Base-by-base conservation (phyloP, 2,329 filamentous ascomycete genomes). In the Delphinella strobiligena region DNA sequence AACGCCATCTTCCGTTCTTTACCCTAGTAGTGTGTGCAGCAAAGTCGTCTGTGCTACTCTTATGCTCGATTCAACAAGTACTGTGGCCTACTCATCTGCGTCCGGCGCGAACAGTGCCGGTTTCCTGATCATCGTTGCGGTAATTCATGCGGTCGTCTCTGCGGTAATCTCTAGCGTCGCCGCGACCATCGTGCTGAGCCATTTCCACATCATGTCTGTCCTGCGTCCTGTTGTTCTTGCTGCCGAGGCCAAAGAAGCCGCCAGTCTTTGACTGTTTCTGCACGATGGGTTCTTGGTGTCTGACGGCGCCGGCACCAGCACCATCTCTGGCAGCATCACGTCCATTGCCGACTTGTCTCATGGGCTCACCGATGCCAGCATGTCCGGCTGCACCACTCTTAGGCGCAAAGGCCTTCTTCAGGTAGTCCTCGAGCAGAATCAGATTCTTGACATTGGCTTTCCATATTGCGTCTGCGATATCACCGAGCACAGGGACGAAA, bases 401-500 rank as follows among this genome's bases (percentile, higher is more conserved):
- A 2, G 66, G 65, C 51, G 74, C 72, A 43, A 82, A 82, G 54
- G 80, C 76, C 47, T 78, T 67, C 33, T 82, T 73, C 39, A 91
- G 68, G 48, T 80, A 69, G 34, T 75, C 63, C 54, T 85, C 81
- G 12, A 85, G 64, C 2, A 84, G 58, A 27, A 80, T 71, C 4
- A 82, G 77, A 50, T 89, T 91, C 51, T 76, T 76, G 15, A 80
- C 84, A 53, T 89, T 91, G 54, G 78, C 79, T 45, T 82, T 78
- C 62, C 80, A 80, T 3, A 75, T 58, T 4, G 81, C 80, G 52
- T 91, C 84, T 30, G 70, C 72, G 2, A 89, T 44, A 51, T 89
- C 84, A n/a, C 84, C 84, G 1, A 86, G 46, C 45, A 89, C 74
- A 0, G 84, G 84, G 1, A 89, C 66, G 2, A 91, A 62, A 4